Evolutionary conservation across 2,329 filamentous ascomycete species (phyloP).

Genomic region (Talaromyces sp.): DNA sequence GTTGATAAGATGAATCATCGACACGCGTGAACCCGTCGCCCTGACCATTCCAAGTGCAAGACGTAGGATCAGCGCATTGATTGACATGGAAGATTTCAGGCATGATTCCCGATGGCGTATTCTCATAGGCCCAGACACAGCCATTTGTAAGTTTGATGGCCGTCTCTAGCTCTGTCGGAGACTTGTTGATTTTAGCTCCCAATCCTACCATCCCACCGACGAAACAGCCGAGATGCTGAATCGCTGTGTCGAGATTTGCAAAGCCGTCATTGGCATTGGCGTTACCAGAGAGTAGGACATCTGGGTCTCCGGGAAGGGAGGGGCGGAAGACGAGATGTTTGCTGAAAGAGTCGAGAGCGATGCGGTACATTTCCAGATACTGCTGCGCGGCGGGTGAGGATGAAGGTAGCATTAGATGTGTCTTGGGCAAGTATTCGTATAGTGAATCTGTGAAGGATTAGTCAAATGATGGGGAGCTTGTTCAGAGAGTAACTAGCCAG

Average conservation of each 20-base stretch:
- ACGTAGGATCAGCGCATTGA: slow-evolving; percentile 40
- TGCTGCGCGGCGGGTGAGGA: not conserved
- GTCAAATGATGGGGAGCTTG: not conserved
- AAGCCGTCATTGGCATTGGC: not conserved
- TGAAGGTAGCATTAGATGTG: slow-evolving; percentile 39
- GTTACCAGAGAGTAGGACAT: slow-evolving; percentile 46
- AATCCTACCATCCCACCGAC: slow-evolving; percentile 56
- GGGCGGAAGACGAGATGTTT: slow-evolving; percentile 2
- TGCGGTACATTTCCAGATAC: slow-evolving; percentile 53
- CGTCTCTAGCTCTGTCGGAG: slow-evolving; percentile 48
- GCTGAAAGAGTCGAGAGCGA: slow-evolving; percentile 16
- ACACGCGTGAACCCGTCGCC: slow-evolving; percentile 6
- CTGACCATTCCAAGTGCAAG: slow-evolving; percentile 39
- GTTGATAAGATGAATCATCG: slow-evolving; percentile 9
- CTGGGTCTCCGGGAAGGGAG: slow-evolving; percentile 40
- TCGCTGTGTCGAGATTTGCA: slow-evolving; percentile 30
- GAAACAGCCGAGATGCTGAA: slow-evolving; percentile 54
- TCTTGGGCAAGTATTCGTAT: slow-evolving; percentile 59
- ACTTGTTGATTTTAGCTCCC: slow-evolving; percentile 51
- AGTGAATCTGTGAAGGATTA: slow-evolving; percentile 41
- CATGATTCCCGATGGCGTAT: slow-evolving; percentile 52
- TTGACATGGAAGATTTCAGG: slow-evolving; percentile 48
- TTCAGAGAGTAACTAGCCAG: not conserved
- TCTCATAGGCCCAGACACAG: slow-evolving; percentile 55
- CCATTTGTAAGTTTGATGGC: slow-evolving; percentile 53